A percentile compares a stretch with the other conserved stretches of the same genome.
Evolutionary conservation across 305 asterid genomes (phyloP).

Genomic region (Rubia tinctorum): DNA sequence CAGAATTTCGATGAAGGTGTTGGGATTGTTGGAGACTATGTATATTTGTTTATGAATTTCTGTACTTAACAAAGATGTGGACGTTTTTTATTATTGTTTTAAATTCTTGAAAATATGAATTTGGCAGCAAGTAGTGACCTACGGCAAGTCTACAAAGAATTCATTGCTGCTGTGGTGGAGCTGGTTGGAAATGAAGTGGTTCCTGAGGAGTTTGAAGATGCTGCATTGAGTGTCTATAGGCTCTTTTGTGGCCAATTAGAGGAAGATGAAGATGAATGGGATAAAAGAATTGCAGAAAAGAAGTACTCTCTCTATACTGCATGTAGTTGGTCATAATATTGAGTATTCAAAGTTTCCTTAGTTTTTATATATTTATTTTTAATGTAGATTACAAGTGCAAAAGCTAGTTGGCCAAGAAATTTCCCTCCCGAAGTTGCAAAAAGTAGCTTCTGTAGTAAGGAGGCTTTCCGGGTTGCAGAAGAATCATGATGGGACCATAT

Average conservation of each 20-base stretch:
- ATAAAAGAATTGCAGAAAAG: constrained; percentile 42
- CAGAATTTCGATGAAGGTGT: constrained; percentile 83
- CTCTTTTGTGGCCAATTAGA: constrained; percentile 41
- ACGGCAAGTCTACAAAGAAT: constrained; percentile 75
- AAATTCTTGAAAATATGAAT: constrained; percentile 7
- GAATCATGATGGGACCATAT: constrained; percentile 33
- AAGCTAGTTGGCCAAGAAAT: constrained; percentile 62
- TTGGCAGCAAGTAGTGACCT: constrained; percentile 69
- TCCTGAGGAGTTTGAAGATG: constrained; percentile 89
- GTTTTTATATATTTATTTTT: background rate
- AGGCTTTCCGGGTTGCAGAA: constrained; percentile 58
- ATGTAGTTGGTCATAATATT: background rate
- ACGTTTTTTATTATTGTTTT: background rate
- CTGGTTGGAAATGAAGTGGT: constrained; percentile 79
- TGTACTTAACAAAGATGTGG: background rate
- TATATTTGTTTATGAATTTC: background rate
- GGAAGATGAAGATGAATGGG: constrained; percentile 46
- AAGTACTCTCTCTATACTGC: constrained; percentile 32
- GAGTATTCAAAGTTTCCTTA: background rate
- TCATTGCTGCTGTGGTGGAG: constrained; percentile 66
- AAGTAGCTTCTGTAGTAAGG: constrained; percentile 61
- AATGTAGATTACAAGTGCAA: constrained; percentile 72
- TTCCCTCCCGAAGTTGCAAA: constrained; percentile 45
- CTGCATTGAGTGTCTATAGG: constrained; percentile 63
- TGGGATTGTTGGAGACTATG: constrained; percentile 1